Conservation (phyloP, 2,329 filamentous ascomycete genomes). For the Beauveria pseudobassiana region DNA sequence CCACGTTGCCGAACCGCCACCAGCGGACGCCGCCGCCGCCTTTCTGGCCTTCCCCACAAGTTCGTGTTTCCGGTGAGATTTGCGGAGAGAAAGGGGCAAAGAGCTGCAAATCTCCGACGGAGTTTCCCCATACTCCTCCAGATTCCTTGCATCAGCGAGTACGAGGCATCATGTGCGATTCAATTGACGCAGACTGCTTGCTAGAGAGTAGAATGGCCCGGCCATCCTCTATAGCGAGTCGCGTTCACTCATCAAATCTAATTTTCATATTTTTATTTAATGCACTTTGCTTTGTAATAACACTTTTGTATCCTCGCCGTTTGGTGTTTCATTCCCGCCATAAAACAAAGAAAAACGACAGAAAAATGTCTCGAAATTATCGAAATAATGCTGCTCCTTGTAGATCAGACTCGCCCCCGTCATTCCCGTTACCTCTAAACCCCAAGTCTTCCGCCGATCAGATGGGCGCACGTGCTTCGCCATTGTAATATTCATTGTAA, state of each 20-base stretch:
- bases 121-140: too few relatives aligned
- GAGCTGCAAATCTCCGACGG: too few relatives aligned
- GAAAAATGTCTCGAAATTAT: slow-evolving; percentile 1
- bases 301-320: background rate
- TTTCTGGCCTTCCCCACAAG: background rate
- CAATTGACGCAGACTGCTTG: too few relatives aligned
- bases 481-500: background rate
- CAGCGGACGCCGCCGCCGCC: too few relatives aligned
- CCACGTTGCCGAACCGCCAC: background rate
- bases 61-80: too few relatives aligned
- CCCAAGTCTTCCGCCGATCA: background rate
- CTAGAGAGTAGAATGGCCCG: too few relatives aligned
- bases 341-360: background rate
- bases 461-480: background rate
- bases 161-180: too few relatives aligned
- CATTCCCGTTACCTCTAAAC: background rate
- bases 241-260: background rate
- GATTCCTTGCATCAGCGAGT: too few relatives aligned
- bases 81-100: too few relatives aligned
- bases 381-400: slow-evolving; percentile 1
- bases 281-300: background rate
- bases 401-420: background rate
- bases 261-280: background rate
- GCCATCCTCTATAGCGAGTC: background rate
- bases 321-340: background rate